Base-by-base conservation (phyloP, 2,329 filamentous ascomycete genomes). In the Scopulariopsis brevicaulis region DNA sequence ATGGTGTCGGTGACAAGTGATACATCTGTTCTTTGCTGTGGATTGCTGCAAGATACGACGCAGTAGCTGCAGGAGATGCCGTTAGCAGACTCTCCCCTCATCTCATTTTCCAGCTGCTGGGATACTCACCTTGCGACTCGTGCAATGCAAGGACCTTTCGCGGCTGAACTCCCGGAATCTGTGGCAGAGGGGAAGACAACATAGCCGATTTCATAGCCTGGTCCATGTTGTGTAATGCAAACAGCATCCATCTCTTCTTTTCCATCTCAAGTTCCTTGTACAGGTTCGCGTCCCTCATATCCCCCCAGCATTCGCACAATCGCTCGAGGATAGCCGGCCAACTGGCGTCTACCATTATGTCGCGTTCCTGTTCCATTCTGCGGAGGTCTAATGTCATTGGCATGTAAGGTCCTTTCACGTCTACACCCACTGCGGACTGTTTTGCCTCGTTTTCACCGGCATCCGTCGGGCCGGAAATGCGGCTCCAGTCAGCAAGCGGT, bases 241-340 rank as follows among this genome's bases (percentile, higher is more conserved):
- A 83, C 37, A 85, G 71, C 71, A 90, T 78, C 82, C 82, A 85
- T 48, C 79, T 69, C 63, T 82, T 81, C 64, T 81, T 80, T 61
- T 81, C 77, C 54, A 81, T 70, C 59, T 80, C 79, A 4, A 80
- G 64, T 55, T 79, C 76, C 62, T 74, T 73, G 63, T 77, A 79
- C 22, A 81, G 67, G 43, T 71, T 74, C 3, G 76, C 72, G 58
- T 80, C 76, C 0, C 70, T 66, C 14, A 74, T 70, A 24, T 67
- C 68, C 11, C 73, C 71, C 71, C 77, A 78, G 50, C 74, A 72
- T 62, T 81, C 76, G 35, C 77, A 81, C 43, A 87, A 71, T 4
- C 81, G 76, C 37, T 77, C 72, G 4, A 86, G 70, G 52, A 84
- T 74, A 34, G 78, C 70, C 54, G 77, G 74, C 0, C 76, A 70